phyloP scores from a whole-genome alignment of 2,329 filamentous ascomycete species.

The Alternaria gaisen region DNA sequence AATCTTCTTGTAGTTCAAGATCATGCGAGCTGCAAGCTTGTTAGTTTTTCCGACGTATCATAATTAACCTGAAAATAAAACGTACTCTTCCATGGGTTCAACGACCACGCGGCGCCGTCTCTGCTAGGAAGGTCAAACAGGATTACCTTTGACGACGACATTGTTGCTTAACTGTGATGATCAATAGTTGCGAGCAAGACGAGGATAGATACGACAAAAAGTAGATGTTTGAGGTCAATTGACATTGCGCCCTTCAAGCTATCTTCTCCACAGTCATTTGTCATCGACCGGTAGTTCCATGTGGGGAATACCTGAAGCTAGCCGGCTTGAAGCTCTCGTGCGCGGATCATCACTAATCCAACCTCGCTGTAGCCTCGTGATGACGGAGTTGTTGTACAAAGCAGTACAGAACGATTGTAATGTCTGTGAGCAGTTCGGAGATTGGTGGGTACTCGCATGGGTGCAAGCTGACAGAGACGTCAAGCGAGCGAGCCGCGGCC shows the following conservation, averaged over 20 bases:
- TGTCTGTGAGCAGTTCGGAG: not conserved
- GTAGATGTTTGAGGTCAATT: not conserved
- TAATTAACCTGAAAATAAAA: not conserved
- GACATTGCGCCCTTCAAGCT: not conserved
- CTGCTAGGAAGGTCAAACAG: slow-evolving; percentile 71
- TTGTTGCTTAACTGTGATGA: slow-evolving; percentile 6
- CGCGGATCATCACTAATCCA: not conserved
- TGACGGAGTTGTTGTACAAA: not conserved
- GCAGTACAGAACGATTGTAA: not conserved
- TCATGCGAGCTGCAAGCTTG: slow-evolving; percentile 63
- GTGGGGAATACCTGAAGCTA: slow-evolving; percentile 4
- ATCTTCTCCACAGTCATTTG: slow-evolving; percentile 9
- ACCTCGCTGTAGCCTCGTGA: not conserved
- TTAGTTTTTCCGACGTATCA: not conserved
- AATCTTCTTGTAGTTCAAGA: slow-evolving; percentile 73
- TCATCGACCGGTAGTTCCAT: slow-evolving; percentile 4
- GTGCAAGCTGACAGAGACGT: not conserved
- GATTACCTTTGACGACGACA: slow-evolving; percentile 54
- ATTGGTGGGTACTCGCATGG: not conserved
- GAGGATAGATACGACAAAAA: not conserved
- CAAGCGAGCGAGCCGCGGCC: not conserved
- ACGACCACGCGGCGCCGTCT: slow-evolving; percentile 65
- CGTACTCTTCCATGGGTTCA: slow-evolving; percentile 76
- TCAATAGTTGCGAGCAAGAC: not conserved
- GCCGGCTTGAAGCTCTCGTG: not conserved